Base-by-base conservation (phyloP, 768 basidiomycete species). In the Suillus luteus region DNA sequence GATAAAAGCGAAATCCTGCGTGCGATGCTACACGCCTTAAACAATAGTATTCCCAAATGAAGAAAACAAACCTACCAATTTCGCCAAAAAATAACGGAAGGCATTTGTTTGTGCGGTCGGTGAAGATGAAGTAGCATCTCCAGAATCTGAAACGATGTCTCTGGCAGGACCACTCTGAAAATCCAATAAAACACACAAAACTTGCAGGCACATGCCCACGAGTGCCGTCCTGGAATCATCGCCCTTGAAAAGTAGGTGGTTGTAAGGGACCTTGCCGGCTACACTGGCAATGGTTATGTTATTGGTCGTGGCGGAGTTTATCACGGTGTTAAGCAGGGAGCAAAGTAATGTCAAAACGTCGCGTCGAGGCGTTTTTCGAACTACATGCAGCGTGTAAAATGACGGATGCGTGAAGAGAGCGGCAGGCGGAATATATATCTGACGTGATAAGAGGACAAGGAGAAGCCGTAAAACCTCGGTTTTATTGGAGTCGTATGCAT, bases 331-430 rank as follows among this genome's bases (percentile, higher is more conserved):
- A 64, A 99, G 80, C 52, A 97, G 79, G 5, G 96, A 98, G 76
- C 96, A 99, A 9, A 99, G 78, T 33, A 98, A 79, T 4, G 96
- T 95, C 62, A 99, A 82, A n/a, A 96, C 89, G 69, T 95, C 85
- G 49, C 91, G 85, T 62, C 94, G 84, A 64, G 89, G 82, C 60
- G 87, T 85, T 74, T 87, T 81, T 75, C 93, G 91, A 11, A 91
- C 89, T 55, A 93, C 81, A 72, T 93, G 85, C 9, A 91, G 82
- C 19, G 92, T 86, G 71, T 92, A 95, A 51, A 85, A 81, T 3
- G 92, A 91, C 0, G 91, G 90, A 60, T 85, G 87, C 19, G 85
- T 83, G 75, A 90, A 85, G 24, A 97, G 76, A 7, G 85, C 82
- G 19, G 83, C 80, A 5, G 92, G 85, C 8, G 93, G 82, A 27